These are phyloP conservation scores for Panaeolus cyanescens DNA, from an alignment of 768 basidiomycete species.

Conservation along the genomic window DNA sequence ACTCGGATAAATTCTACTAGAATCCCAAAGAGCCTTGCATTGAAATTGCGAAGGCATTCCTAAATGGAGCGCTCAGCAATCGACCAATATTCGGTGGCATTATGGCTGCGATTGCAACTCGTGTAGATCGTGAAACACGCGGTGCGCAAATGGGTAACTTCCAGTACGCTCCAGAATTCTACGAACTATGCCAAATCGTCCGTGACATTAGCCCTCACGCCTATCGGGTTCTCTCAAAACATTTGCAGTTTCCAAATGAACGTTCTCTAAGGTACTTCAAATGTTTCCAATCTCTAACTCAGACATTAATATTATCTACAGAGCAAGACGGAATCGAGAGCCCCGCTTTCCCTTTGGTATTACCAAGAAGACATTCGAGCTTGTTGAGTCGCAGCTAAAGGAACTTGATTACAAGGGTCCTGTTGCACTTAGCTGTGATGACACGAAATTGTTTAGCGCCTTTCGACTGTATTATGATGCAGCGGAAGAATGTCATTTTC, in stretches of 20 bases:
- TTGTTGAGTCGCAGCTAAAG: background rate
- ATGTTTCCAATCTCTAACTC: too few relatives aligned
- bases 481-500: background rate
- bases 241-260: conserved; percentile 7
- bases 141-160: conserved; percentile 37
- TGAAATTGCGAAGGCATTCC: conserved; percentile 7
- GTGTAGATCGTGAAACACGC: conserved; percentile 22
- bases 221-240: conserved; percentile 20
- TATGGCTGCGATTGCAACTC: conserved; percentile 22
- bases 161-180: conserved; percentile 28
- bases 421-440: conserved; percentile 5
- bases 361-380: background rate
- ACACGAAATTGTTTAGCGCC: conserved; percentile 4
- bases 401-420: background rate
- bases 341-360: conserved; percentile 19
- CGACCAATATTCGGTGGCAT: background rate
- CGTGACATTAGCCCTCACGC: conserved; percentile 26
- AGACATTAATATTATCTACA: background rate
- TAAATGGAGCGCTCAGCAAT: conserved; percentile 9
- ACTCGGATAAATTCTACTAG: too few relatives aligned
- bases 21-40: conserved; percentile 6
- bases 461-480: conserved; percentile 5
- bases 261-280: conserved; percentile 5
- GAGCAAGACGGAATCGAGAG: conserved; percentile 1
- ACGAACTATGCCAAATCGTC: conserved; percentile 30